Base-by-base conservation (phyloP, 495 filamentous ascomycete species). In the Hypoxylon intermedium region DNA sequence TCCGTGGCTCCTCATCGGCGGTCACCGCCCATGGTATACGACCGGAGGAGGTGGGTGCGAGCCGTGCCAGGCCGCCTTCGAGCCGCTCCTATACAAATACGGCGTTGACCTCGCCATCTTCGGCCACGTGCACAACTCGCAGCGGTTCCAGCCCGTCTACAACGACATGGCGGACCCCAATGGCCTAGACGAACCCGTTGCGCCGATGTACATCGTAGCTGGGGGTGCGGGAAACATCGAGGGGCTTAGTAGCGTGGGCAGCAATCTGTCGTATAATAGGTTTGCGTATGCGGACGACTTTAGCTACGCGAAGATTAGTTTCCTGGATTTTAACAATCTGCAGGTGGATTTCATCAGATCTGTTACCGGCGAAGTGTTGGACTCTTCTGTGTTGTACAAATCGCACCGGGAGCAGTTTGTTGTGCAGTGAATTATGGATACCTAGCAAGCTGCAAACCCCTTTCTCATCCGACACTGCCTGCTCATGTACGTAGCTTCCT, bases 11-110 rank as follows among this genome's bases (percentile, higher is more conserved):
- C 67, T 88, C 7, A 79, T 84, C 28, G 83, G 77, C 0, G 85
- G 84, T 1, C 85, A 88, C 62, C 68, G 85, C 1, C 85, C 85
- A 0, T 87, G 83, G 83, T 88, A 88, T 70, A 69, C 73, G 20
- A 79, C 71, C 5, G 70, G 69, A 30, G 50, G 58, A 33, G 72
- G 66, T 43, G 76, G 60, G 7, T 87, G 84, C 74, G 61, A 44
- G 19, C 63, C 78, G 0, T 88, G 84, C 76, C 80, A 83, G 52
- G 67, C 63, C 4, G 82, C 80, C 5, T 88, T 88, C 50, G 84
- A 88, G 69, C 71, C 75, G 6, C 57, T 88, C 7, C 68, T 86
- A 23, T 82, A 82, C 67, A 73, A 77, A 41, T 85, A 87, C 65
- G 82, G 82, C 6, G 84, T 88, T 15, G 85, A 88, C 58, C 67